Base-by-base conservation (phyloP, 1,284 basidiomycete genomes). In the Erythrobasidium hasegawianum region DNA sequence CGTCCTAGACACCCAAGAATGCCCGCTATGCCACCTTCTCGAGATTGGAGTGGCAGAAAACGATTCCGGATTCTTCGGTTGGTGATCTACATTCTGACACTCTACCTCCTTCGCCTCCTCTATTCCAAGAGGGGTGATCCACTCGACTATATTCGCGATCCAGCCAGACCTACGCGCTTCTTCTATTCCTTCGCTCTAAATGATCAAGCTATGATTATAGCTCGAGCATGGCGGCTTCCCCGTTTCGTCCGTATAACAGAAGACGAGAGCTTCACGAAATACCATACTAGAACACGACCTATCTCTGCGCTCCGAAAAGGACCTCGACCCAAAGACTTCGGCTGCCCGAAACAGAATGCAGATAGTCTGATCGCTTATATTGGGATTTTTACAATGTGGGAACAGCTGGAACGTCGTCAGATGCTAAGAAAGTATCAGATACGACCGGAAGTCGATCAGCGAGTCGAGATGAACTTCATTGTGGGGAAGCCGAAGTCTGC, bases 401-500 rank as follows among this genome's bases (percentile, higher is more conserved):
- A 20, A 27, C 26, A 55, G 11, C 27, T 22, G 43, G 55, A 55
- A 20, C 55, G 62, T 7, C 24, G 62, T 8, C 24, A 39, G 1
- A 20, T 57, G n/a, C 33, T 65, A 14, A 40, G 62, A 4, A 24
- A 49, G 5, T 58, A 57, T 20, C 20, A 40, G 22, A 57, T 55
- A 26, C 54, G 45, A 10, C n/a, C 22, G n/a, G 18, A 5, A 13
- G 62, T 4, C 9, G n/a, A 27, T 1, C 29, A 57, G n/a, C 40
- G 52, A 26, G 47, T 65, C 29, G 62, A 65, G 22, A 55, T 65
- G 55, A 39, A 65, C 55, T 65, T 65, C 33, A 65, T 65, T 10
- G 22, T 65, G 16, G 62, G 62, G 10, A 38, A 16, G 16, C 56
- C 62, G n/a, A 38, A 9, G 26, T 8, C 18, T 9, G 56, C 49